Conservation (phyloP, 495 filamentous ascomycete genomes). For the Penicillium ochrochloron region DNA sequence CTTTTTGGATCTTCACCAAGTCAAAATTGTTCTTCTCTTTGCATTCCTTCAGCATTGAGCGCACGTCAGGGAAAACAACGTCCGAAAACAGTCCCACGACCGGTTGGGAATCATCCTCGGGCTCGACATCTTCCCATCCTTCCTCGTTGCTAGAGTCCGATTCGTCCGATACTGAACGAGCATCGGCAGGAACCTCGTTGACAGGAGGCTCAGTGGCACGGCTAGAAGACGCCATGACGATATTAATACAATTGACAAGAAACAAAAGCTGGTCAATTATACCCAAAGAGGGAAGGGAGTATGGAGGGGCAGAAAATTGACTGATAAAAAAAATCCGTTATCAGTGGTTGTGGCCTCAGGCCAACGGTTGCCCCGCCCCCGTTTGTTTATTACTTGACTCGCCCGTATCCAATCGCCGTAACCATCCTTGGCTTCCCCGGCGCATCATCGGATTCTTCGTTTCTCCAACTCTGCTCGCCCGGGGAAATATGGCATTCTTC, state of each 20-base stretch:
- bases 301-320: constrained; percentile 33
- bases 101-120: constrained; percentile 65
- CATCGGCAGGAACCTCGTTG: constrained; percentile 35
- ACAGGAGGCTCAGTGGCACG: constrained; percentile 25
- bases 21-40: constrained; percentile 75
- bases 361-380: constrained; percentile 44
- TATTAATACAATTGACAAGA: constrained; percentile 11
- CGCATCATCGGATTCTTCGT: constrained; percentile 11
- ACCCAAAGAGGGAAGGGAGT: constrained; percentile 18
- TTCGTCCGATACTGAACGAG: constrained; percentile 45
- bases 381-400: constrained; percentile 42
- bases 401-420: constrained; percentile 16
- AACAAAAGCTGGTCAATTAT: constrained; percentile 13
- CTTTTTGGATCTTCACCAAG: constrained; percentile 65
- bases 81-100: constrained; percentile 75
- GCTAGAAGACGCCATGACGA: constrained; percentile 38
- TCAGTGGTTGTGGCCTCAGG: constrained; percentile 30
- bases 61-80: constrained; percentile 65
- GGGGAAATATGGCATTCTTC: constrained; percentile 79
- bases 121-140: constrained; percentile 82
- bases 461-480: constrained; percentile 18
- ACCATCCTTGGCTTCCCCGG: constrained; percentile 12
- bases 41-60: constrained; percentile 72
- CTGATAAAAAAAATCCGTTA: constrained; percentile 37
- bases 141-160: constrained; percentile 63